phyloP scores from a whole-genome alignment of 306 rosid genomes.

The Cercis canadensis region DNA sequence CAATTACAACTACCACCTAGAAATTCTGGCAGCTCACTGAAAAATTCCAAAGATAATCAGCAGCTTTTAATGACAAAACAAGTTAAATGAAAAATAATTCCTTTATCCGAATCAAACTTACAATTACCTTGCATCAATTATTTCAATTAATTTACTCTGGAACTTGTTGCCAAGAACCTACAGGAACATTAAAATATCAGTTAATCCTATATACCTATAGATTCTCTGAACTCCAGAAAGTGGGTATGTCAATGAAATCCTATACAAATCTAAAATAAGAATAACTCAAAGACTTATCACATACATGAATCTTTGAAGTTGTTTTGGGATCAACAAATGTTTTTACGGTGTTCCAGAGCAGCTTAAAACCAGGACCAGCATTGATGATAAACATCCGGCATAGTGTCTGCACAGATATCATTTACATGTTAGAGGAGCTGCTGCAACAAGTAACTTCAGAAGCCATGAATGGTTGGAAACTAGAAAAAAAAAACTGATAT shows the following conservation, averaged over 20 bases:
- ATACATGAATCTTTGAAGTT: conserved; percentile 83
- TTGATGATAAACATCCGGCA: conserved; percentile 82
- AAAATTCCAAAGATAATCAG: conserved; percentile 35
- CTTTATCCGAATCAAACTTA: conserved; percentile 14
- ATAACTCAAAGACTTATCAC: conserved; percentile 41
- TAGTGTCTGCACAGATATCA: conserved; percentile 68
- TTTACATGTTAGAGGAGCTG: conserved; percentile 25
- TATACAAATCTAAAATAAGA: conserved; percentile 15
- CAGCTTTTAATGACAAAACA: conserved; percentile 16
- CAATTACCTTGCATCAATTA: conserved; percentile 75
- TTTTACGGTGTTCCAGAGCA: conserved; percentile 82
- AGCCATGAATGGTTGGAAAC: conserved; percentile 36
- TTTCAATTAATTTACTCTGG: conserved; percentile 77
- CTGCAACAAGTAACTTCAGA: conserved; percentile 24
- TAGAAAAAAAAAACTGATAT: not conserved
- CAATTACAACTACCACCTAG: conserved; percentile 90
- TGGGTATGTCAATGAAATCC: conserved; percentile 28
- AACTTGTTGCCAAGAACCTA: conserved; percentile 91
- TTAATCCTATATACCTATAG: conserved; percentile 20
- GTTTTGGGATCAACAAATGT: conserved; percentile 87
- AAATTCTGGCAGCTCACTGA: conserved; percentile 89
- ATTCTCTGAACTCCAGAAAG: conserved; percentile 23
- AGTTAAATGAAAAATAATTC: conserved; percentile 28
- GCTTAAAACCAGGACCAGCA: conserved; percentile 91
- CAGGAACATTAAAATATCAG: conserved; percentile 39